Percentiles rank a stretch among this genome's conserved stretches.
Evolutionary conservation across 305 asterid genomes (phyloP).

Genomic region (Fraxinus sp.): DNA sequence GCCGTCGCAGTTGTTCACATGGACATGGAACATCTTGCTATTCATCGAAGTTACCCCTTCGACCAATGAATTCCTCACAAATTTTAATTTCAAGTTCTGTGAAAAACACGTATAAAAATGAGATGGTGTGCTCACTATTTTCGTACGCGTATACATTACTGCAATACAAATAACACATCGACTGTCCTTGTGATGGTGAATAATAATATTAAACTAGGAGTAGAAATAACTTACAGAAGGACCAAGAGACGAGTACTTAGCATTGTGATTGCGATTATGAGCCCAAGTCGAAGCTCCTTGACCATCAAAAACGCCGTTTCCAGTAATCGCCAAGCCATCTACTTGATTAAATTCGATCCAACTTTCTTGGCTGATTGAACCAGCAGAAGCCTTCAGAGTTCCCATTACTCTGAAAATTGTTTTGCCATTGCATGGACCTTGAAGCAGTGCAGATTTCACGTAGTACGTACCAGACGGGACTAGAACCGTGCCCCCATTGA

Average conservation of each 20-base stretch:
- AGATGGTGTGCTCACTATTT: background rate
- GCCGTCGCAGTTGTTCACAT: background rate
- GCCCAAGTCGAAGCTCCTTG: conserved; percentile 43
- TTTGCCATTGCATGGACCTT: conserved; percentile 44
- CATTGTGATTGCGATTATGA: background rate
- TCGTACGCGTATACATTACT: background rate
- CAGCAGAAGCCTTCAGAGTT: conserved; percentile 27
- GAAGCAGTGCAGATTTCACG: conserved; percentile 24
- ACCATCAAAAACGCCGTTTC: conserved; percentile 41
- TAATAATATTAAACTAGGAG: background rate
- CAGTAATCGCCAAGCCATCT: conserved; percentile 25
- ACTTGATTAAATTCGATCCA: conserved; percentile 38
- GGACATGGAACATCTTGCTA: conserved; percentile 50
- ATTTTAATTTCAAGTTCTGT: conserved; percentile 27
- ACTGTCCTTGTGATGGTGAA: background rate
- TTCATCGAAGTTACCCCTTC: conserved; percentile 22
- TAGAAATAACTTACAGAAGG: background rate
- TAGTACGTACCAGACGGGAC: conserved; percentile 35
- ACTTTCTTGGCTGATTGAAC: background rate
- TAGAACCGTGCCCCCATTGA: conserved; percentile 23
- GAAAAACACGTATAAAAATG: background rate
- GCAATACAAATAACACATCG: background rate
- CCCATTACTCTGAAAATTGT: conserved; percentile 26
- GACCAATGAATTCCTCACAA: background rate
- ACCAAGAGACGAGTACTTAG: background rate